A percentile compares a stretch with the other conserved stretches of the same genome.
These are phyloP conservation scores for Emericellopsis terricola DNA, from an alignment of 495 filamentous ascomycete species.

Conservation along the genomic window DNA sequence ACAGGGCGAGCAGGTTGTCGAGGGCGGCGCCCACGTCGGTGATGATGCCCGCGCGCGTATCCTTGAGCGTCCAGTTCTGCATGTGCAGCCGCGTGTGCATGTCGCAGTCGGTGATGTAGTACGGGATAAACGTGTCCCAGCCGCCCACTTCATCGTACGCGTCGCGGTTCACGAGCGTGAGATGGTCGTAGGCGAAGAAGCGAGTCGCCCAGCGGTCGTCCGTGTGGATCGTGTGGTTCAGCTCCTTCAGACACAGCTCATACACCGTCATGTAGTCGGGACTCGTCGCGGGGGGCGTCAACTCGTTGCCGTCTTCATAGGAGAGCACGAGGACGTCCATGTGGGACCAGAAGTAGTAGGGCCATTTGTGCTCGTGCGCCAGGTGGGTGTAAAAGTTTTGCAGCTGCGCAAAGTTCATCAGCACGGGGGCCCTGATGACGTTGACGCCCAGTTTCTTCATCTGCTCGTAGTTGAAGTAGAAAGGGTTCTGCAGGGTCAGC, in stretches of 20 bases:
- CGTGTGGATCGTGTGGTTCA: conserved; percentile 11
- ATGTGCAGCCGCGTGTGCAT: conserved; percentile 34
- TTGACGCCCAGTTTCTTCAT: conserved; percentile 37
- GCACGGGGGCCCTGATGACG: conserved; percentile 35
- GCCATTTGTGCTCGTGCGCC: conserved; percentile 22
- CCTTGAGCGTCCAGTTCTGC: conserved; percentile 27
- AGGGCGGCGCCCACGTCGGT: conserved; percentile 31
- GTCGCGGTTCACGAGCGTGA: conserved; percentile 36
- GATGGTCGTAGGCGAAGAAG: conserved; percentile 40
- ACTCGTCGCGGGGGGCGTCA: too few species aligned
- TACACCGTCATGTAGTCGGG: conserved; percentile 39
- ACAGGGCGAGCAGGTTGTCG: conserved; percentile 27
- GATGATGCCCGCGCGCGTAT: conserved; percentile 27
- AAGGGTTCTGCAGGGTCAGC: conserved; percentile 40
- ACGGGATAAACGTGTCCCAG: conserved; percentile 43
- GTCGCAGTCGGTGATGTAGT: conserved; percentile 43
- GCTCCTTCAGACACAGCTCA: conserved; percentile 22
- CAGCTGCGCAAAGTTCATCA: conserved; percentile 42
- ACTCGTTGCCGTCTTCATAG: conserved; percentile 27
- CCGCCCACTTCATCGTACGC: conserved; percentile 35
- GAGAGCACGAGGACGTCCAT: conserved; percentile 33
- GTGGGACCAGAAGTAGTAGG: conserved; percentile 37
- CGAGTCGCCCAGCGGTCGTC: conserved; percentile 29
- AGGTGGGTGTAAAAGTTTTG: conserved; percentile 41
- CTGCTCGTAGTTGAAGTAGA: conserved; percentile 37